A percentile compares a stretch with the other conserved stretches of the same genome.
Conservation (phyloP, 2,329 filamentous ascomycete genomes). For the Fusarium odoratissimum region DNA sequence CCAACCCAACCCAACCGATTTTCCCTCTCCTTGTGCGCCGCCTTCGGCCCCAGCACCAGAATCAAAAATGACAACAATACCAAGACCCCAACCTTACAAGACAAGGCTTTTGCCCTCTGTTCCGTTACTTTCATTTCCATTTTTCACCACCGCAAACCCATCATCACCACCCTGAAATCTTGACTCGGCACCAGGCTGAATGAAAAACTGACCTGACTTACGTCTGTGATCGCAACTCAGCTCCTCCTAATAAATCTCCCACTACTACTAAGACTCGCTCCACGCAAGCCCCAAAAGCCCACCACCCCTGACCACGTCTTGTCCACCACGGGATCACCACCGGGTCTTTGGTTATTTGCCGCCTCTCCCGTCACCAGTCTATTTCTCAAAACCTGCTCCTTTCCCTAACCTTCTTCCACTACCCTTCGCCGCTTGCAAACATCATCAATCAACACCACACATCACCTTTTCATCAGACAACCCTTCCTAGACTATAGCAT, state of each 20-base stretch:
- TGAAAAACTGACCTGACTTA: background rate
- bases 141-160: conserved; percentile 35
- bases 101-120: conserved; percentile 48
- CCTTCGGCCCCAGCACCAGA: conserved; percentile 53
- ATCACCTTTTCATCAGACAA: conserved; percentile 10
- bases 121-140: conserved; percentile 42
- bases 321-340: conserved; percentile 46
- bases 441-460: conserved; percentile 7
- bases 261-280: conserved; percentile 39
- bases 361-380: conserved; percentile 44
- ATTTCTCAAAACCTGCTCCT: conserved; percentile 39
- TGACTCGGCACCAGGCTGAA: background rate
- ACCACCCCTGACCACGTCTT: conserved; percentile 48
- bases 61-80: conserved; percentile 55
- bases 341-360: conserved; percentile 44
- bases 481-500: conserved; percentile 13
- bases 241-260: conserved; percentile 41
- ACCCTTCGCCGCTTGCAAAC: conserved; percentile 18
- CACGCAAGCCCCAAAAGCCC: conserved; percentile 47
- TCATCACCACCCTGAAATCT: conserved; percentile 39
- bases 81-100: conserved; percentile 53
- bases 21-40: conserved; percentile 52
- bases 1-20: conserved; percentile 48
- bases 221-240: conserved; percentile 37
- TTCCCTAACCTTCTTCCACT: conserved; percentile 21